Percentiles rank a stretch among this genome's conserved stretches.
Evolutionary conservation across 2,329 filamentous ascomycete species (phyloP).

Genomic region (Byssoonygena ceratinophila): DNA sequence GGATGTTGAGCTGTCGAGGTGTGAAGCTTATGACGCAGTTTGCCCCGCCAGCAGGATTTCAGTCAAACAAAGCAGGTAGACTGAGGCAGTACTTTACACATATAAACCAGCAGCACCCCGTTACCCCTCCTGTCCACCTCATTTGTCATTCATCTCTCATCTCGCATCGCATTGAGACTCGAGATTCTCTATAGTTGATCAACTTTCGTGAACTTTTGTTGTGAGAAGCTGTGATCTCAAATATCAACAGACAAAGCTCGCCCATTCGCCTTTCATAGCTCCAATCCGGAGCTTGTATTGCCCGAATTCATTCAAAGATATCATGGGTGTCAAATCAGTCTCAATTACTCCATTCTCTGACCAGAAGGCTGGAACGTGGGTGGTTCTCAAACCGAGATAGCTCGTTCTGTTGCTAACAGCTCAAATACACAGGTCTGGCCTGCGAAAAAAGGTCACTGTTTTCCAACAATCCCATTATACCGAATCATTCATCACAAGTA

Average conservation of each 20-base stretch:
- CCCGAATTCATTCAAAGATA: constrained; percentile 23
- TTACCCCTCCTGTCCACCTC: background rate
- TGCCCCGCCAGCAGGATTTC: constrained; percentile 10
- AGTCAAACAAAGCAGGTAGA: background rate
- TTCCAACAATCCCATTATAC: constrained; percentile 95
- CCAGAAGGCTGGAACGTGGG: constrained; percentile 98
- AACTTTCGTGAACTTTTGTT: background rate
- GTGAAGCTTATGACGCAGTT: constrained; percentile 10
- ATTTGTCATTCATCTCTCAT: background rate
- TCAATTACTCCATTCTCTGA: constrained; percentile 77
- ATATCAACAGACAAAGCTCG: background rate
- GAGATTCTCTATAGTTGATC: background rate
- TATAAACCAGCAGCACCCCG: background rate
- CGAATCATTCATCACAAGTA: constrained; percentile 88
- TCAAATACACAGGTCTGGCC: constrained; percentile 62
- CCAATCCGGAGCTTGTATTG: background rate
- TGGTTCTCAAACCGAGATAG: no score
- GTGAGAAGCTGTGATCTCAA: background rate
- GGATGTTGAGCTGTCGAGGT: background rate
- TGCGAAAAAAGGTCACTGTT: constrained; percentile 97
- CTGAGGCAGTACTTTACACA: no score
- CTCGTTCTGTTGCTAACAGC: no score
- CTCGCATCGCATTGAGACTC: background rate
- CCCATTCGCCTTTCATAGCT: background rate
- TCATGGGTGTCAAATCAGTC: constrained; percentile 69